These are phyloP conservation scores for Linum usitatissimum DNA, from an alignment of 345 rosid species.

Conservation along the genomic window DNA sequence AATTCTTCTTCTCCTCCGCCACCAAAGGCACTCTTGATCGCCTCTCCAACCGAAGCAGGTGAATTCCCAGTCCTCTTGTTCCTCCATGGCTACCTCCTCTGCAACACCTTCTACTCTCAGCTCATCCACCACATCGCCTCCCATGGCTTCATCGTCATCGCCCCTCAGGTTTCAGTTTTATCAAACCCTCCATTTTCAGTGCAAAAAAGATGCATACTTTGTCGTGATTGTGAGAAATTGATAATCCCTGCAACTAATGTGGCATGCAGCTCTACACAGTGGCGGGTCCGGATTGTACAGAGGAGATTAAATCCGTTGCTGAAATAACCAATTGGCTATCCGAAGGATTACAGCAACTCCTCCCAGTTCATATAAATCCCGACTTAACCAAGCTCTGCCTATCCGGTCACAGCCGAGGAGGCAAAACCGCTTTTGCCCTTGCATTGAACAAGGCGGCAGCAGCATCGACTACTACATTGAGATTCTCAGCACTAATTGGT, in stretches of 20 bases:
- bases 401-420: conserved; percentile 87
- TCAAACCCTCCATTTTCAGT: neutral
- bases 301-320: conserved; percentile 49
- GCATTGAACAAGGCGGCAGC: conserved; percentile 38
- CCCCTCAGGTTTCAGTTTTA: conserved; percentile 91
- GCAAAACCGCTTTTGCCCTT: conserved; percentile 66
- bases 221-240: neutral
- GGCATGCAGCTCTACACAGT: conserved; percentile 58
- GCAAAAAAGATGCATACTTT: neutral
- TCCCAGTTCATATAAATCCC: conserved; percentile 47
- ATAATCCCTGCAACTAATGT: conserved; percentile 5
- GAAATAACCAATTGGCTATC: conserved; percentile 52
- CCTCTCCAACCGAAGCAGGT: conserved; percentile 48
- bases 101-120: conserved; percentile 75
- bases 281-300: conserved; percentile 58
- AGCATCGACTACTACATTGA: conserved; percentile 20
- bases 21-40: conserved; percentile 66
- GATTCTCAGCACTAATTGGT: conserved; percentile 57
- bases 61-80: conserved; percentile 59
- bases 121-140: conserved; percentile 81
- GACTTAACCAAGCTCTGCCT: conserved; percentile 48
- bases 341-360: conserved; percentile 31
- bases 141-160: conserved; percentile 78
- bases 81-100: conserved; percentile 80
- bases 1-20: conserved; percentile 19